Evolutionary conservation across 371 early-diverging fungal genomes (phyloP), one percentile per base, ranked within the genome.

Genomic region (Mortierella sp.): DNA sequence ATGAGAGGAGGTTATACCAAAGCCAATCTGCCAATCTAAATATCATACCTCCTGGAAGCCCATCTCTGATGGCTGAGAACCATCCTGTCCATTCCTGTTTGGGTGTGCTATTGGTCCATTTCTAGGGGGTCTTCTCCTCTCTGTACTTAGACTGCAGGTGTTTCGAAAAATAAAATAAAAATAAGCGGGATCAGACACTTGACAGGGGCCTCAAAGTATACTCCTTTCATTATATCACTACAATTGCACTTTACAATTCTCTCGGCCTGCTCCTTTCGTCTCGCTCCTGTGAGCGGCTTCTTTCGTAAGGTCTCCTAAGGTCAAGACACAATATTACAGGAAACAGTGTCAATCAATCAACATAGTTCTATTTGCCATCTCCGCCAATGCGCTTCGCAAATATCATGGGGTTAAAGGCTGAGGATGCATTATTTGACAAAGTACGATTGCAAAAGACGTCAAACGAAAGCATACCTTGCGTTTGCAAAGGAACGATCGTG

Each of bases 281-380:
- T 58, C 72, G 45, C 60, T 79, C 80, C 32, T 74, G 80, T 13
- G 80, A 79, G 21, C 88, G 77, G 58, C 83, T 76, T 62, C 68
- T 63, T 40, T 73, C 69, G 58, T 72, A 70, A 40, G 67, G 60
- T 58, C 66, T 83, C 66, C 81, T 80, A 76, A 32, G 36, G 33
- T 21, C 15, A 40, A 36, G 21, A 15, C 1, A 57, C 15, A 55
- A 5, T 50, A 9, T 9, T 15, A 52, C 41, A 53, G 36, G 40
- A 21, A 19, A 9, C 1, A 59, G 10, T 10, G 11, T 60, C 38
- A 16, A 19, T 36, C 13, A 60, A 38, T 40, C 60, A 59, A 40
- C 28, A 0, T 53, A n/a, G 22, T 33, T 2, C 11, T 28, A 57
- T 22, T 57, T 6, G 22, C 10, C 48, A 48, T 48, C 21, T 7